Percentiles rank a stretch among this genome's conserved stretches.
phyloP scores from a whole-genome alignment of 2,329 filamentous ascomycete genomes.

The Xylariales sp. region DNA sequence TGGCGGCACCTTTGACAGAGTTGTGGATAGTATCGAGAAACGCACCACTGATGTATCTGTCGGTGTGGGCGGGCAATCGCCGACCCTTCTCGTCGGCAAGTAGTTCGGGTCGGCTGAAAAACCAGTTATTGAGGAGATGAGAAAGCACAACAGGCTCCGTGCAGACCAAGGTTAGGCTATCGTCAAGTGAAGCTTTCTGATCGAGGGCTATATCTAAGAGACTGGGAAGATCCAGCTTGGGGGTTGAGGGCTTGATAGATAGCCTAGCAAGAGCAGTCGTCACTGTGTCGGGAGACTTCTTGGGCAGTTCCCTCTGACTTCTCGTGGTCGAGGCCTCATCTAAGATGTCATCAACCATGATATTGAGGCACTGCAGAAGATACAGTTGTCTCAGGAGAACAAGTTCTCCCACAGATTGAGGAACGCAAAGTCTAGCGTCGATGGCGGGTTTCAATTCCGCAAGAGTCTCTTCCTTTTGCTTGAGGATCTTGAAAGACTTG shows the following conservation, averaged over 20 bases:
- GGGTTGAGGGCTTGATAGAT: conserved; percentile 41
- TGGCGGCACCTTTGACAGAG: conserved; percentile 50
- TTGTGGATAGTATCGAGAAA: conserved; percentile 57
- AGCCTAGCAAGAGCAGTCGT: conserved; percentile 51
- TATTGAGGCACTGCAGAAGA: conserved; percentile 54
- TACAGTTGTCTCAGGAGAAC: conserved; percentile 55
- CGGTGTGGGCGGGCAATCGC: conserved; percentile 51
- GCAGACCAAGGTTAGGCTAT: conserved; percentile 51
- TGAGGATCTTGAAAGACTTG: conserved; percentile 46
- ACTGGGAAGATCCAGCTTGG: conserved; percentile 50
- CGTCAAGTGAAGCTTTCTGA: conserved; percentile 51
- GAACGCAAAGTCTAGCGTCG: conserved; percentile 43
- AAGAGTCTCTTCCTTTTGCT: conserved; percentile 41
- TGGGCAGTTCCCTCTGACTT: conserved; percentile 41
- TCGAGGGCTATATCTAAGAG: conserved; percentile 50
- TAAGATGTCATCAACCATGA: conserved; percentile 58
- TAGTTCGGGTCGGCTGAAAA: conserved; percentile 57
- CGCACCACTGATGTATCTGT: conserved; percentile 56
- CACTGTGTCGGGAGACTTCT: conserved; percentile 49
- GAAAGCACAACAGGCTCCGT: conserved; percentile 51
- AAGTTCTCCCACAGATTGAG: conserved; percentile 49
- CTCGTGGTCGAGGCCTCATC: conserved; percentile 52
- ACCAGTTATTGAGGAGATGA: conserved; percentile 52
- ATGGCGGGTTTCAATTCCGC: conserved; percentile 43
- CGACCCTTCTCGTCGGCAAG: conserved; percentile 59